Percentiles rank a stretch among this genome's conserved stretches.
Evolutionary conservation across 306 rosid genomes (phyloP).

Genomic region (Cucurbita argyrosperma): DNA sequence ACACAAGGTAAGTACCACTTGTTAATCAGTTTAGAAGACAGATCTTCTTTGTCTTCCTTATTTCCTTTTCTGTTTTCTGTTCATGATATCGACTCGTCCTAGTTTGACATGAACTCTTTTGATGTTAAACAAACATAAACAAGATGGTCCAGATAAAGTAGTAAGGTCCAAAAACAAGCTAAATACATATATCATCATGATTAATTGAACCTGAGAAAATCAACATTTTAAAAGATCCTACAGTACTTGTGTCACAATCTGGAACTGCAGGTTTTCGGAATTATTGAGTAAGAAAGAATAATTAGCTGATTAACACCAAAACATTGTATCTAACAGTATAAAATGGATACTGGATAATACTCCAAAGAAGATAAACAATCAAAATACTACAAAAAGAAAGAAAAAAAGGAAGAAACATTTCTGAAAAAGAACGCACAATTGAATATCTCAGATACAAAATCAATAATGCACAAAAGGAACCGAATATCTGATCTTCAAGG

Average conservation of each 20-base stretch:
- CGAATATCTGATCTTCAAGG: background rate
- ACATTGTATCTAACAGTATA: background rate
- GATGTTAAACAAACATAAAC: background rate
- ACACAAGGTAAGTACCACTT: background rate
- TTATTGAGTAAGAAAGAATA: background rate
- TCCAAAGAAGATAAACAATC: background rate
- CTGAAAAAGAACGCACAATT: background rate
- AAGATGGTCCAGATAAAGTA: background rate
- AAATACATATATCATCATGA: background rate
- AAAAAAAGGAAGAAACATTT: background rate
- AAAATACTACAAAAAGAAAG: background rate
- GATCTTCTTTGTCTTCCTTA: background rate
- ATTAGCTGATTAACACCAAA: background rate
- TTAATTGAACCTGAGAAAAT: background rate
- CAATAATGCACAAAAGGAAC: background rate
- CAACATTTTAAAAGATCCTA: background rate
- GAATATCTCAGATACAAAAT: background rate
- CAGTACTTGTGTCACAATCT: slow-evolving; percentile 1
- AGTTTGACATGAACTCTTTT: background rate
- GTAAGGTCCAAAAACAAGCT: background rate
- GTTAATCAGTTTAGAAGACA: background rate
- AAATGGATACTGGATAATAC: background rate
- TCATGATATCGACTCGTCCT: background rate
- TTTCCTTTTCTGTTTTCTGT: background rate
- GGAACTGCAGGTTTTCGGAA: background rate